Base-by-base conservation (phyloP, 257 asterid species). In the Paraleonurus japonicus region DNA sequence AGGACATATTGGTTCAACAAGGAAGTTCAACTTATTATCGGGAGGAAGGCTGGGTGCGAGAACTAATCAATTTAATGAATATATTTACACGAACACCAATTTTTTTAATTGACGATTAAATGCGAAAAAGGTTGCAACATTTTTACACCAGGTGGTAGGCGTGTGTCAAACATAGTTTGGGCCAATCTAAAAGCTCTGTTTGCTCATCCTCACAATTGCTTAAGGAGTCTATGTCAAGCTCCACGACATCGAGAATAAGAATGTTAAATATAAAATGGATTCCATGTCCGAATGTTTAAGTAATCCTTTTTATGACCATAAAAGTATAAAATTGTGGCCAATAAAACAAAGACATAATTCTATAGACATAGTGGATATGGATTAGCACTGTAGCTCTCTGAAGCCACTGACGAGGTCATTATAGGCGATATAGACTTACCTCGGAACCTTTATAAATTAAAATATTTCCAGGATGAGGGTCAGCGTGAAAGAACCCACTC, bases 381-480 rank as follows among this genome's bases (percentile, higher is more conserved):
- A 57, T 62, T 74, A 65, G 72, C 69, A 94, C 99, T 89, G 89
- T 88, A 95, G 84, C 99, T 95, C 61, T 89, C 90, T 35, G 85
- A 69, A 74, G 98, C 96, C 83, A n/a, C 84, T 86, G 61, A 65
- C 32, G 66, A 88, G 94, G 80, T 95, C 95, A 69, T 86, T 82
- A 83, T 95, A 97, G 11, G 98, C 97, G 74, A 68, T 22, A 41
- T 16, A 19, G 64, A 74, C 88, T 85, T 77, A 83, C 99, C 96
- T 92, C 87, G 20, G 99, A 92, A 78, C 96, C 98, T 80, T 83
- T 84, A 74, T 97, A 92, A 61, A 95, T 92, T 80, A 95, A 81
- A 85, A 95, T 95, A 80, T 95, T 95, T 74, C 99, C 99, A 12
- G 98, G 97, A 84, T 95, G 99, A 76, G 99, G 99, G 80, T 95